A percentile compares a stretch with the other conserved stretches of the same genome.
These are phyloP conservation scores for Venturia pyrina DNA, from an alignment of 2,329 filamentous ascomycete genomes.

Conservation along the genomic window DNA sequence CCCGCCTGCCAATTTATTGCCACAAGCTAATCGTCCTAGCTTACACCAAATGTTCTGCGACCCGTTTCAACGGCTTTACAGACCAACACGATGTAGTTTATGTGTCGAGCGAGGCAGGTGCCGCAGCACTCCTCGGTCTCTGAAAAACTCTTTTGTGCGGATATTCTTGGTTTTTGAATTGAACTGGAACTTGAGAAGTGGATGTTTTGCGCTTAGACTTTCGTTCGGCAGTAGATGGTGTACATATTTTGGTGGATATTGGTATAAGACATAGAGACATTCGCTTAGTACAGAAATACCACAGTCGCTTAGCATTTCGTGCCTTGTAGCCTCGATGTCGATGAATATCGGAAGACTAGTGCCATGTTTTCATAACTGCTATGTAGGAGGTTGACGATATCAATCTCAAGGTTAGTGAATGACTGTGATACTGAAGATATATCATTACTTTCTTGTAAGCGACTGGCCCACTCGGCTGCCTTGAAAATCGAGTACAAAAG, in stretches of 20 bases:
- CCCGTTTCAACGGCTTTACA: slow-evolving; percentile 93
- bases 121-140: slow-evolving; percentile 54
- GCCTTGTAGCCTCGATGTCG: no score
- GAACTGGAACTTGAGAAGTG: neutral
- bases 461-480: neutral
- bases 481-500: neutral
- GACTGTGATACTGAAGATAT: no score
- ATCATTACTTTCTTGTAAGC: neutral
- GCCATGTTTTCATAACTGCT: no score
- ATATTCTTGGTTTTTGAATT: neutral
- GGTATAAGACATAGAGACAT: neutral
- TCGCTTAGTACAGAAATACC: no score
- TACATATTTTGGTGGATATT: neutral
- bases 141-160: neutral
- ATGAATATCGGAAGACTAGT: no score
- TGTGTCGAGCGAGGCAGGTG: slow-evolving; percentile 86
- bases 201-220: neutral
- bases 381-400: no score
- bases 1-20: neutral
- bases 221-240: neutral
- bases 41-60: slow-evolving; percentile 98
- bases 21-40: slow-evolving; percentile 13
- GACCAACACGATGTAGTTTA: slow-evolving; percentile 90
- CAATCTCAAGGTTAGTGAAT: no score
- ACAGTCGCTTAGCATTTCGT: no score